phyloP scores from a whole-genome alignment of 176 grass and related monocot species.

The Guadua angustifolia region DNA sequence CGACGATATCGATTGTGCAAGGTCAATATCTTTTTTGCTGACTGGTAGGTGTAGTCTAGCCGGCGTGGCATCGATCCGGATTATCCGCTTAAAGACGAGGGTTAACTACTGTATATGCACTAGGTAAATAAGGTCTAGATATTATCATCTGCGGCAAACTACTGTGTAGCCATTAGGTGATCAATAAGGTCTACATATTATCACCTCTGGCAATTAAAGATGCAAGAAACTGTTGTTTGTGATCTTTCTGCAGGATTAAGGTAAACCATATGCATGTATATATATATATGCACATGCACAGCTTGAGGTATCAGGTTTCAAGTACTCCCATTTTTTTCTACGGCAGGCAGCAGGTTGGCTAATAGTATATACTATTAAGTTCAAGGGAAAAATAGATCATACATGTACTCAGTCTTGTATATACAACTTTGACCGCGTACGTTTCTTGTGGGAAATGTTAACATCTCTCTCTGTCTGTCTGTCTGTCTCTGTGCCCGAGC shows the following conservation, averaged over 20 bases:
- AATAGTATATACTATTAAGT: background rate
- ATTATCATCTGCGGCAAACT: background rate
- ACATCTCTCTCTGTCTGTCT: background rate
- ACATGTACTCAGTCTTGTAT: background rate
- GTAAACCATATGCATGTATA: no score
- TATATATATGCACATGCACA: no score
- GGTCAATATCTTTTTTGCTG: no score
- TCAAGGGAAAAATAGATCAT: background rate
- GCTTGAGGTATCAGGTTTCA: no score
- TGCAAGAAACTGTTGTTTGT: background rate
- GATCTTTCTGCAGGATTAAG: background rate
- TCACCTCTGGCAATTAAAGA: background rate
- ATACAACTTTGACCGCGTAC: constrained; percentile 14
- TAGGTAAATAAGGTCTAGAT: background rate
- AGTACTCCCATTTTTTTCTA: no score
- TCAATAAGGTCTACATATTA: background rate
- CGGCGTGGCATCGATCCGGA: background rate
- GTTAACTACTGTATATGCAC: background rate
- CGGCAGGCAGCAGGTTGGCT: no score
- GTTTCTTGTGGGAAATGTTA: constrained; percentile 19
- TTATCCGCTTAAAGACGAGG: background rate
- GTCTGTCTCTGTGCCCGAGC: constrained; percentile 20
- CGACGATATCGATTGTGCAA: no score
- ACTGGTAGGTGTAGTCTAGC: no score
- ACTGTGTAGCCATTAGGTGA: background rate